Evolutionary conservation across 805 yeast genomes (phyloP).

Genomic region (Hemisphaericaspora nanyangensis): DNA sequence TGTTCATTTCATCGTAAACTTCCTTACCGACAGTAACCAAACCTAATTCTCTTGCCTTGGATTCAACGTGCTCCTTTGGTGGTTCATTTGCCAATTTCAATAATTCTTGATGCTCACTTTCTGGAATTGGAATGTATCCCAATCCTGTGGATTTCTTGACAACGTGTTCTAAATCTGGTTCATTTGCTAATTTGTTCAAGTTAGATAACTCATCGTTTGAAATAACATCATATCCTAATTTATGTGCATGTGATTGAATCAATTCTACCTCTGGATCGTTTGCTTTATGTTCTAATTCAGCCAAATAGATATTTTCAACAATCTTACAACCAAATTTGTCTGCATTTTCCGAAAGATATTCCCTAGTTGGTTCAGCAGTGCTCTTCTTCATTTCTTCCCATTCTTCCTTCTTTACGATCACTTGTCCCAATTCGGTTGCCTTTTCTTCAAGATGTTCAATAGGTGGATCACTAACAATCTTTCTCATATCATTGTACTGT

Average conservation of each 20-base stretch:
- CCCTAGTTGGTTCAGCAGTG: slow-evolving; percentile 16
- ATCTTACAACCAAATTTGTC: slow-evolving; percentile 15
- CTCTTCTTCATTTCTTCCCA: slow-evolving; percentile 9
- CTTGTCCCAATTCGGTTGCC: slow-evolving; percentile 12
- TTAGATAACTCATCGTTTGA: slow-evolving; percentile 9
- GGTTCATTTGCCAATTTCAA: slow-evolving; percentile 10
- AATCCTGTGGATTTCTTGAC: slow-evolving; percentile 13
- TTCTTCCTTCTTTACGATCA: slow-evolving; percentile 9
- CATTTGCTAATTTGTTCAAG: slow-evolving; percentile 20
- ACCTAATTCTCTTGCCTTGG: slow-evolving; percentile 14
- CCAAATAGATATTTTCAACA: slow-evolving; percentile 8
- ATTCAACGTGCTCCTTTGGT: slow-evolving; percentile 19
- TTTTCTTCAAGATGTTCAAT: slow-evolving; percentile 15
- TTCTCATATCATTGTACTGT: slow-evolving; percentile 5
- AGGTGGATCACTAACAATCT: slow-evolving; percentile 17
- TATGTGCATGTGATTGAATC: slow-evolving; percentile 28
- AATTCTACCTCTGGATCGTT: slow-evolving; percentile 25
- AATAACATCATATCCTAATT: slow-evolving; percentile 13
- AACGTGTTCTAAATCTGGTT: slow-evolving; percentile 30
- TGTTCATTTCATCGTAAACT: slow-evolving; percentile 11
- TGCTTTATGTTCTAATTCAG: slow-evolving; percentile 11
- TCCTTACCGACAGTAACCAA: slow-evolving; percentile 11
- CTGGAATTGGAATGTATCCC: slow-evolving; percentile 11
- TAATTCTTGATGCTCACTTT: slow-evolving; percentile 11
- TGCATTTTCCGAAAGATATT: slow-evolving; percentile 21